Percentiles rank a stretch among this genome's conserved stretches.
phyloP scores from a whole-genome alignment of 176 grass and related monocot species.

The Oryza coarctata region DNA sequence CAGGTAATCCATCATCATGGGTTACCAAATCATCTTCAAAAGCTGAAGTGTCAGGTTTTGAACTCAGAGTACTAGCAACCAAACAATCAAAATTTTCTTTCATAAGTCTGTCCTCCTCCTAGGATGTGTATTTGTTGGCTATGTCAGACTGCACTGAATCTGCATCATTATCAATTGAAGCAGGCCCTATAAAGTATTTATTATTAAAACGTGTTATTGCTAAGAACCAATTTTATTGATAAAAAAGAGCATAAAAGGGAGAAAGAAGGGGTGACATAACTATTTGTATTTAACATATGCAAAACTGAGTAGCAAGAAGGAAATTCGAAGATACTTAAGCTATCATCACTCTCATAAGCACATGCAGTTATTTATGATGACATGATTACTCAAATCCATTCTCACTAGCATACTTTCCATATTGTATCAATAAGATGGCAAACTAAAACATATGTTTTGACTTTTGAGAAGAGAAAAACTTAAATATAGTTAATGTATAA shows the following conservation, averaged over 20 bases:
- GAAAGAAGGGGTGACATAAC: background rate
- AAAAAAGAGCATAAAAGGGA: background rate
- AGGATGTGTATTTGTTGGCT: background rate
- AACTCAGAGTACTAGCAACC: background rate
- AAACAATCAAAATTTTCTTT: background rate
- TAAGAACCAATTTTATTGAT: background rate
- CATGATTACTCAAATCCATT: background rate
- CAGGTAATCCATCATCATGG: slow-evolving; percentile 22
- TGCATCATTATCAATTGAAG: background rate
- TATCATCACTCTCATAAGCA: background rate
- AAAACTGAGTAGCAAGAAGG: background rate
- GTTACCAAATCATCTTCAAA: slow-evolving; percentile 21
- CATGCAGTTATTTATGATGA: background rate
- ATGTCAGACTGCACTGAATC: background rate
- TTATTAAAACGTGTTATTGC: background rate
- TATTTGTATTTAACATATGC: background rate
- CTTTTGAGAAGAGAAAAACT: background rate
- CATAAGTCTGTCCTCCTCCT: background rate
- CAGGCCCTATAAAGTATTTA: background rate
- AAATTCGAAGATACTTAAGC: background rate
- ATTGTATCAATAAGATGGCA: background rate
- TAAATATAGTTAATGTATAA: background rate
- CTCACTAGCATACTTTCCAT: background rate
- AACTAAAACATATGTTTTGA: background rate
- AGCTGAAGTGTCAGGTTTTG: background rate